Percentiles rank a stretch among this genome's conserved stretches.
Conservation (phyloP, 2,329 filamentous ascomycete species). For the Epichloe sylvatica region DNA sequence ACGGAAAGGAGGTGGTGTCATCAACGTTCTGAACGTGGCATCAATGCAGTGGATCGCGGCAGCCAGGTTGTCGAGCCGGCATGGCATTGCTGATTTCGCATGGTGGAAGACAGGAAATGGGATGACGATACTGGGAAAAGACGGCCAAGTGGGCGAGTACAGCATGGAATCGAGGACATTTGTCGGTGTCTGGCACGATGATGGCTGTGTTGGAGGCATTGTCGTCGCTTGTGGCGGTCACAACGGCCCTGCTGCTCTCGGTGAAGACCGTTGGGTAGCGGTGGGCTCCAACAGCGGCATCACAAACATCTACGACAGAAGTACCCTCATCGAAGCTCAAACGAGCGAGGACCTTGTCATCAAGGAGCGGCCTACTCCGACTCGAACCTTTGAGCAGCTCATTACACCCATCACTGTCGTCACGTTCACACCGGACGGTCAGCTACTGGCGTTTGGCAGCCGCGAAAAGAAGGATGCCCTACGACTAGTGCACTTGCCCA, state of each 20-base stretch:
- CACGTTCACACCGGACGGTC: constrained; percentile 74
- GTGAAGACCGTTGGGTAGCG: constrained; percentile 78
- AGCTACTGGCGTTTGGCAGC: constrained; percentile 76
- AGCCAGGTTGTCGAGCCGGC: constrained; percentile 64
- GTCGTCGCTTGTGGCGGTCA: constrained; percentile 65
- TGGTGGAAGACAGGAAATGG: constrained; percentile 86
- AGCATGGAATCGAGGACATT: constrained; percentile 54
- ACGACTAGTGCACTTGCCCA: constrained; percentile 76
- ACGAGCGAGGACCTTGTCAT: constrained; percentile 33
- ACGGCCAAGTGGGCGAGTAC: constrained; percentile 86
- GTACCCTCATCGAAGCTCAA: constrained; percentile 38
- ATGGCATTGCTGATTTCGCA: constrained; percentile 77
- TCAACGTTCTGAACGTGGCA: constrained; percentile 68
- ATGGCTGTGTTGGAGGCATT: constrained; percentile 76
- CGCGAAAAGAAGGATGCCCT: constrained; percentile 80
- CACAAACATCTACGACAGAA: constrained; percentile 84
- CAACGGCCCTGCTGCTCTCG: constrained; percentile 46
- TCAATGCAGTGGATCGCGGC: constrained; percentile 82
- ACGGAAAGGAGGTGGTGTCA: constrained; percentile 71
- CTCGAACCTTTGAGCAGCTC: constrained; percentile 66
- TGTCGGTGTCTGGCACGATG: constrained; percentile 74
- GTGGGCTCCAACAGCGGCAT: constrained; percentile 78
- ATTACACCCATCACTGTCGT: constrained; percentile 72
- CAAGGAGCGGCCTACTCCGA: constrained; percentile 56
- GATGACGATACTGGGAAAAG: constrained; percentile 68